Base-by-base conservation (phyloP, 2,329 filamentous ascomycete species). In the Ceratocystis huliohia region DNA sequence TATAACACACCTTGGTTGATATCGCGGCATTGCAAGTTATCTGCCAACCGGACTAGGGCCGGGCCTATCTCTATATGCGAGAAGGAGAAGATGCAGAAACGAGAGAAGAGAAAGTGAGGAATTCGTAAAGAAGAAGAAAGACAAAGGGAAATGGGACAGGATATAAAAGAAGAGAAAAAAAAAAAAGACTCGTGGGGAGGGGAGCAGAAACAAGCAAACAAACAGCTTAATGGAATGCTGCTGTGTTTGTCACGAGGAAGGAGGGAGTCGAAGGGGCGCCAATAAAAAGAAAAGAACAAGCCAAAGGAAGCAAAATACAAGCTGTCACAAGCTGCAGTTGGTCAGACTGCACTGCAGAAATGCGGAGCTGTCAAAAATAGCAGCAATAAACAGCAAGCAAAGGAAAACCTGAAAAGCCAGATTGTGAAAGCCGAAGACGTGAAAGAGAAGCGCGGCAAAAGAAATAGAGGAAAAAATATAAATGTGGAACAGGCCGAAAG, bases 1-100 rank as follows among this genome's bases (percentile, higher is more conserved):
- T 50, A 20, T 20, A 37, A 57, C 70, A 33, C 59, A 70, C 70
- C 68, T 68, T 57, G 69, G 70, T 63, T 70, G 69, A 65, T 68
- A 70, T 48, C 69, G 69, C 15, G 68, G 63, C 66, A 66, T 66
- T 56, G 44, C 41, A 30, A 30, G 20, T 61, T 65, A 45, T 65
- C 25, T 33, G 59, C 41, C 37, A 57, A 59, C 20, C 41, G 59
- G 30, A 33, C 50, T 61, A 50, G 37, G 57, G 57, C 50, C 61
- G 33, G 30, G n/a, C 28, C 7, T 53, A 25, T 63, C 37, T 41
- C 37, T 41, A 15, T 41, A 3, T 13, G 25, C 6, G 57, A 48
- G 46, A 44, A 6, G 50, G 25, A 17, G 17, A 22, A 37, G 37
- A 33, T 50, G 22, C 13, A n/a, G 28, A 46, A 22, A 48, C 28